These are phyloP conservation scores for Calycina herbarum DNA, from an alignment of 2,329 filamentous ascomycete genomes.

Conservation along the genomic window DNA sequence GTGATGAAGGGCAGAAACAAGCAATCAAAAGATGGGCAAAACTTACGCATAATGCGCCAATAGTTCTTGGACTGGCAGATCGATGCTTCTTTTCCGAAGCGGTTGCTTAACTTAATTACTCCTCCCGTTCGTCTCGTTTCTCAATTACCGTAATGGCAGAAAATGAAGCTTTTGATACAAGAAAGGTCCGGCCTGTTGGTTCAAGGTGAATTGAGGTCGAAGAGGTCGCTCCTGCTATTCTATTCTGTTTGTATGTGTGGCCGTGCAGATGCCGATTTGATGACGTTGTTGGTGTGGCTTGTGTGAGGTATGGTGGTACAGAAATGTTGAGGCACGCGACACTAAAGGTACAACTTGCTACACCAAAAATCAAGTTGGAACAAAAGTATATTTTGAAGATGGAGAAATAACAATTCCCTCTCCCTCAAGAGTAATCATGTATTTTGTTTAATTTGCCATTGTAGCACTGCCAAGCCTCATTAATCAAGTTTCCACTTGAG, in stretches of 20 bases:
- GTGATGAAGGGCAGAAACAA: conserved; percentile 1
- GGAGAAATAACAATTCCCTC: too few species aligned
- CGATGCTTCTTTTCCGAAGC: conserved; percentile 8
- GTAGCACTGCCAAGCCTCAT: not conserved
- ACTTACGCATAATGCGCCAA: conserved; percentile 15
- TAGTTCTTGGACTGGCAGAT: conserved; percentile 5
- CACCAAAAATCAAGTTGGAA: too few species aligned
- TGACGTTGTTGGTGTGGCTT: conserved; percentile 2
- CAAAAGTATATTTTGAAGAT: too few species aligned
- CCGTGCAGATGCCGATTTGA: not conserved
- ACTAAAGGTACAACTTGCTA: too few species aligned
- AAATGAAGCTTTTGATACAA: not conserved
- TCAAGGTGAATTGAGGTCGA: not conserved
- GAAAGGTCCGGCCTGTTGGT: not conserved
- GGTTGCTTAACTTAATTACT: conserved; percentile 6
- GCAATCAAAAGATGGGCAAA: conserved; percentile 3
- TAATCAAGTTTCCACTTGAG: conserved; percentile 3
- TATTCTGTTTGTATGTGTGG: not conserved
- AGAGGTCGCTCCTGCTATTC: not conserved
- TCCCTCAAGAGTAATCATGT: too few species aligned
- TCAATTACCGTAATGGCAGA: not conserved
- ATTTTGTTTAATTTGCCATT: not conserved
- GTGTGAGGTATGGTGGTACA: too few species aligned
- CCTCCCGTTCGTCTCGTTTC: not conserved
- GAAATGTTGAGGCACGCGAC: too few species aligned